A percentile compares a stretch with the other conserved stretches of the same genome.
phyloP scores from a whole-genome alignment of 345 rosid species.

The Pelargonium nanum region DNA sequence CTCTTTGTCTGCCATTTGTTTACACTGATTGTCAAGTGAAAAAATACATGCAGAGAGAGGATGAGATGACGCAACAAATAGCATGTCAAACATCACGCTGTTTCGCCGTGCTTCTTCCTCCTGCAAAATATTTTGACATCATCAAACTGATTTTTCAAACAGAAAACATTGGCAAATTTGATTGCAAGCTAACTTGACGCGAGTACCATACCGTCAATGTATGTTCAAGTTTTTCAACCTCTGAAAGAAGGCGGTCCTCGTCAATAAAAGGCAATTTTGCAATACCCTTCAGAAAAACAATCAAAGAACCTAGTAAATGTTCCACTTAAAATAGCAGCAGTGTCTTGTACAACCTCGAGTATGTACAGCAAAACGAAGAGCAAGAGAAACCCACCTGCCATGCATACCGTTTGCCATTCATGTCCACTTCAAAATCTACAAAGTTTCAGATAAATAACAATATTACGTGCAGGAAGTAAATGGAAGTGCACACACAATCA shows the following conservation, averaged over 20 bases:
- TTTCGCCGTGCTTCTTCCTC: conserved; percentile 81
- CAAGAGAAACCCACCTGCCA: conserved; percentile 62
- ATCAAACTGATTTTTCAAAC: neutral
- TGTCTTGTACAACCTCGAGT: neutral
- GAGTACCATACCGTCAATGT: conserved; percentile 53
- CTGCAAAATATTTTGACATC: conserved; percentile 22
- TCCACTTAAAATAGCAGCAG: neutral
- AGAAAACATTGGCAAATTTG: conserved; percentile 1
- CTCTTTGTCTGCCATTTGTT: conserved; percentile 35
- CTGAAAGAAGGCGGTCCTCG: conserved; percentile 75
- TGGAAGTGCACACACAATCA: neutral
- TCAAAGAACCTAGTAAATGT: neutral
- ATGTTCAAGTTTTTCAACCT: conserved; percentile 52
- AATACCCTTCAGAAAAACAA: conserved; percentile 45
- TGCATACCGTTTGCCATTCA: conserved; percentile 80
- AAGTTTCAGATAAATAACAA: neutral
- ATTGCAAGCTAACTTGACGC: neutral
- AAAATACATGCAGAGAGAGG: conserved; percentile 62
- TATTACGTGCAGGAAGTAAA: neutral
- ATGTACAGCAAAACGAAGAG: neutral
- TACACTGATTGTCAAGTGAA: conserved; percentile 54
- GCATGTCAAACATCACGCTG: conserved; percentile 61
- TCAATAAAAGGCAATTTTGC: conserved; percentile 89
- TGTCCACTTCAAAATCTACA: conserved; percentile 78
- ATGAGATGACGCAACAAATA: conserved; percentile 66